These are phyloP conservation scores for Paraphoma sp. DNA, from an alignment of 2,329 filamentous ascomycete species.

Conservation along the genomic window DNA sequence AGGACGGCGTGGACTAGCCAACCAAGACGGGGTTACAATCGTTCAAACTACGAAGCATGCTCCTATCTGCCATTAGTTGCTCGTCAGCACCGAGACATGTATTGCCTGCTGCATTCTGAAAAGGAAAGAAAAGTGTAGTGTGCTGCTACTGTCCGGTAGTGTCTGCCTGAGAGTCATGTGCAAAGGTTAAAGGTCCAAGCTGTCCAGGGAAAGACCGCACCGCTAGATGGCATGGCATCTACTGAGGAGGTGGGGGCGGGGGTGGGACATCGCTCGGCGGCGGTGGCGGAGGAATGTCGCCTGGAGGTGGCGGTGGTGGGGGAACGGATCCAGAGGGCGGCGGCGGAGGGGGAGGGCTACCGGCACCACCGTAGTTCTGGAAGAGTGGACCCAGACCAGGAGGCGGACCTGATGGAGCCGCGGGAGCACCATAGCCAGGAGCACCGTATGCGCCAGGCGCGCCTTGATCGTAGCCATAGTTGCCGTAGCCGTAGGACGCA, in stretches of 20 bases:
- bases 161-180: background rate
- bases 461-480: constrained; percentile 40
- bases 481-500: constrained; percentile 53
- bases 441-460: constrained; percentile 53
- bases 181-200: background rate
- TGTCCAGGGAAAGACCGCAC: background rate
- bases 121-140: background rate
- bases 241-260: constrained; percentile 51
- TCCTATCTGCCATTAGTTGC: constrained; percentile 2
- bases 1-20: background rate
- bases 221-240: constrained; percentile 6
- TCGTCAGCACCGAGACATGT: background rate
- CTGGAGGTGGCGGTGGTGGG: constrained; percentile 65
- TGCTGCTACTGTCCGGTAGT: background rate
- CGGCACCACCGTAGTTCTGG: constrained; percentile 66
- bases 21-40: background rate
- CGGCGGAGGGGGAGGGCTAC: constrained; percentile 66
- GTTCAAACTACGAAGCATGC: background rate
- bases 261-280: constrained; percentile 67
- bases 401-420: constrained; percentile 53
- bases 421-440: constrained; percentile 49
- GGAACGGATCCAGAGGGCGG: constrained; percentile 66
- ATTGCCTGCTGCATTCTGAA: background rate
- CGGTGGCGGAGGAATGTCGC: constrained; percentile 60
- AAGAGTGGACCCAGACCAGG: constrained; percentile 69